Conservation (phyloP, 2,329 filamentous ascomycete species). For the Alternaria conjuncta region DNA sequence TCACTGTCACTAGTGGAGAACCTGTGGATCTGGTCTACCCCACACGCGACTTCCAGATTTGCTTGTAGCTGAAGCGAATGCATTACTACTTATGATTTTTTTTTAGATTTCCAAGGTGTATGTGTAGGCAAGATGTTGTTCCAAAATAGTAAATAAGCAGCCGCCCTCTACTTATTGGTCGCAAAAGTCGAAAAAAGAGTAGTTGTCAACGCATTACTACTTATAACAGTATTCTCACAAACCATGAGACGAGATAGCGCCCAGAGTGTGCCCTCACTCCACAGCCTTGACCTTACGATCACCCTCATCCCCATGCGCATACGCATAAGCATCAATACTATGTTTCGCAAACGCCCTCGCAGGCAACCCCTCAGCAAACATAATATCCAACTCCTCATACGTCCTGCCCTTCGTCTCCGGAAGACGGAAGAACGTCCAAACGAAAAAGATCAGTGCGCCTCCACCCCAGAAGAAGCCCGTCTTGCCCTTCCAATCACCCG, state of each 20-base stretch:
- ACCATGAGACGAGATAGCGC: not conserved
- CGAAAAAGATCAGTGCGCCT: constrained; percentile 72
- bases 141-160: no score
- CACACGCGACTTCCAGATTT: not conserved
- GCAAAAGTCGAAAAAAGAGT: no score
- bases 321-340: constrained; percentile 15
- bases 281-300: not conserved
- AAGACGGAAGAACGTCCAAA: constrained; percentile 78
- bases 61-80: not conserved
- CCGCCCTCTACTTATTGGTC: no score
- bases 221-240: not conserved
- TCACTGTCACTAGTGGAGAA: not conserved
- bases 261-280: not conserved
- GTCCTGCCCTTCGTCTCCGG: constrained; percentile 79
- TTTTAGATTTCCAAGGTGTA: no score
- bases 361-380: constrained; percentile 66
- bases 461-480: constrained; percentile 85
- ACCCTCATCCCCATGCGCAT: constrained; percentile 21
- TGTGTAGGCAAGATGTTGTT: no score
- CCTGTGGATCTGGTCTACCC: not conserved
- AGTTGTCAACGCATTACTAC: not conserved
- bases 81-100: not conserved
- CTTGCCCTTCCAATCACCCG: constrained; percentile 80
- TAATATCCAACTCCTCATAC: constrained; percentile 80
- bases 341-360: constrained; percentile 21